Conservation (phyloP, 164 flowering plant species). For the Annona squamosa region DNA sequence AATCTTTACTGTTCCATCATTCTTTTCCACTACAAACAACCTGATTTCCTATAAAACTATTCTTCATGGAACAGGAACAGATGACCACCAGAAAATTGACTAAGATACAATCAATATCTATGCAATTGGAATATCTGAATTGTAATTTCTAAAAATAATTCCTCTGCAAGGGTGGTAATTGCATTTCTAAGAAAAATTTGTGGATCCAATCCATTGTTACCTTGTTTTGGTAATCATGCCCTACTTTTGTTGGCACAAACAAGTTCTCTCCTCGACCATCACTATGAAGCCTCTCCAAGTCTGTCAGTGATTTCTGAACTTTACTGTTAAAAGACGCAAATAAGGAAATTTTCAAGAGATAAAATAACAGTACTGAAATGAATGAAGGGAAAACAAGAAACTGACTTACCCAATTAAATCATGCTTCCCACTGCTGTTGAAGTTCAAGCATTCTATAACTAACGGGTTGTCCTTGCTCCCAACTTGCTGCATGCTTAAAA, state of each 20-base stretch:
- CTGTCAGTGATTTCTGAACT: constrained; percentile 62
- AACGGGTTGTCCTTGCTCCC: constrained; percentile 84
- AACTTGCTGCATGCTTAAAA: constrained; percentile 63
- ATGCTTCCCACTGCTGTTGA: constrained; percentile 76
- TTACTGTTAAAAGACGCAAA: constrained; percentile 33
- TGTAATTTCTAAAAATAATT: not conserved
- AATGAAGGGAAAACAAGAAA: not conserved
- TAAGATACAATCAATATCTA: not conserved
- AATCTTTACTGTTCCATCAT: not conserved
- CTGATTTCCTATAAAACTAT: not conserved
- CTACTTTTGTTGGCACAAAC: constrained; percentile 40
- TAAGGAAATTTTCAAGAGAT: not conserved
- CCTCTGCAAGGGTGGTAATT: not conserved
- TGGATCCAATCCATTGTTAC: constrained; percentile 22
- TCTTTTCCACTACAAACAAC: not conserved
- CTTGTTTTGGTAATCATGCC: constrained; percentile 50
- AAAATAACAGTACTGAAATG: not conserved
- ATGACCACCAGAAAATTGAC: not conserved
- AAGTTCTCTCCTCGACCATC: constrained; percentile 51
- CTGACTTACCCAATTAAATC: constrained; percentile 59
- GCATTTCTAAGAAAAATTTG: not conserved
- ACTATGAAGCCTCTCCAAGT: constrained; percentile 47
- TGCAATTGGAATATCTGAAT: not conserved
- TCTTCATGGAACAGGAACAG: not conserved
- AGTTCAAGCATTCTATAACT: constrained; percentile 82